phyloP scores from a whole-genome alignment of 345 rosid genomes.

The Arabis alpina region DNA sequence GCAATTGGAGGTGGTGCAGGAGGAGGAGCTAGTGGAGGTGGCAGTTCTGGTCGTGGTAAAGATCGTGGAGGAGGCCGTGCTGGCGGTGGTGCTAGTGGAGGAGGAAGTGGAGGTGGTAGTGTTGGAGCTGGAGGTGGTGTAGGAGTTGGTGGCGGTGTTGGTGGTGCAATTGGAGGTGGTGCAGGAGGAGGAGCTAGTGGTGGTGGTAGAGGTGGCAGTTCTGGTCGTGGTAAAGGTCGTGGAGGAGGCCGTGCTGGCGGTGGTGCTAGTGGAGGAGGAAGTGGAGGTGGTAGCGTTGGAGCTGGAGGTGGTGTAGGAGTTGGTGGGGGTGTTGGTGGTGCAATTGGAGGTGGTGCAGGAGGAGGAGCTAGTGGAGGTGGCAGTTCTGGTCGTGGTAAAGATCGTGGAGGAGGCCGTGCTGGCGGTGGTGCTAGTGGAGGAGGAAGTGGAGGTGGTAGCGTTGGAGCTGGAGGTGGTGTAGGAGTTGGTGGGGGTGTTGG shows the following conservation, averaged over 20 bases:
- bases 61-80: not conserved
- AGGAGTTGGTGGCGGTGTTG: not conserved
- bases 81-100: conserved; percentile 16
- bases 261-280: conserved; percentile 10
- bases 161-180: no score
- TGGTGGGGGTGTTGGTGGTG: not conserved
- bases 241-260: no score
- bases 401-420: not conserved
- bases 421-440: conserved; percentile 17
- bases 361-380: not conserved
- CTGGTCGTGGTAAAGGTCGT: not conserved
- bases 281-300: conserved; percentile 5
- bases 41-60: not conserved
- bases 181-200: no score
- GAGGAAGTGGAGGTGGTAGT: not conserved
- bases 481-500: not conserved
- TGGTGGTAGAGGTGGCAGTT: no score
- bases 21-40: not conserved
- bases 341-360: not conserved
- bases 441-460: not conserved
- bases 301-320: not conserved
- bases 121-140: not conserved
- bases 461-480: not conserved
- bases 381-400: not conserved
- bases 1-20: not conserved